Conservation (phyloP, 164 flowering plant species). For the Aristolochia californica region DNA sequence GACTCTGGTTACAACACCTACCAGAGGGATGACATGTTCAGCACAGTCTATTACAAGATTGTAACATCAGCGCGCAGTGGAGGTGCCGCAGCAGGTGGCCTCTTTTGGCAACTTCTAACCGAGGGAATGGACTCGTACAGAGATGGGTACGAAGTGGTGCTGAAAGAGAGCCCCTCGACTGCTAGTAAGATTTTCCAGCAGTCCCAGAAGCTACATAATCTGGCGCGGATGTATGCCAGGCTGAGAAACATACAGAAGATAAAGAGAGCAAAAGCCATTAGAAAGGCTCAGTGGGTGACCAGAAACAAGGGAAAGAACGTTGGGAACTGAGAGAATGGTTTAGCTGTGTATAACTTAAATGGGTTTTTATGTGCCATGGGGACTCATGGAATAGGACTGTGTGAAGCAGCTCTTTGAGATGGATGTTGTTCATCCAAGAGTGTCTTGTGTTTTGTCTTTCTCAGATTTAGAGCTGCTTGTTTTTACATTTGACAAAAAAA, state of each 20-base stretch:
- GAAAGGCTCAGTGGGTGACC: slow-evolving; percentile 22
- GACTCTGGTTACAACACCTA: slow-evolving; percentile 26
- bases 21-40: slow-evolving; percentile 39
- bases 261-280: slow-evolving; percentile 28
- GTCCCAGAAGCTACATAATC: slow-evolving; percentile 36
- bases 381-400: too few relatives aligned
- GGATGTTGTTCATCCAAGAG: slow-evolving; percentile 23
- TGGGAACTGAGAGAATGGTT: slow-evolving; percentile 13
- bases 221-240: slow-evolving; percentile 36
- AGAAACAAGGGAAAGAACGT: slow-evolving; percentile 13
- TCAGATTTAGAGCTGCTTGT: background rate
- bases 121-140: slow-evolving; percentile 58
- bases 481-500: too few relatives aligned
- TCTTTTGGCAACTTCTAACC: slow-evolving; percentile 71
- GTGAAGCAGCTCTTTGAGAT: slow-evolving; percentile 13
- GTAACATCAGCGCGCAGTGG: slow-evolving; percentile 55
- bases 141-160: slow-evolving; percentile 69
- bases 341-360: background rate
- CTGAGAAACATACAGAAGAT: slow-evolving; percentile 25
- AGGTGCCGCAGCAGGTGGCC: slow-evolving; percentile 61
- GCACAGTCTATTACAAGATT: slow-evolving; percentile 38
- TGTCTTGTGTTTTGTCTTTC: background rate
- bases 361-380: too few relatives aligned
- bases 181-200: slow-evolving; percentile 39
- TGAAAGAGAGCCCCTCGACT: slow-evolving; percentile 49